phyloP scores from a whole-genome alignment of 495 filamentous ascomycete species.

The Cercophora sp. region DNA sequence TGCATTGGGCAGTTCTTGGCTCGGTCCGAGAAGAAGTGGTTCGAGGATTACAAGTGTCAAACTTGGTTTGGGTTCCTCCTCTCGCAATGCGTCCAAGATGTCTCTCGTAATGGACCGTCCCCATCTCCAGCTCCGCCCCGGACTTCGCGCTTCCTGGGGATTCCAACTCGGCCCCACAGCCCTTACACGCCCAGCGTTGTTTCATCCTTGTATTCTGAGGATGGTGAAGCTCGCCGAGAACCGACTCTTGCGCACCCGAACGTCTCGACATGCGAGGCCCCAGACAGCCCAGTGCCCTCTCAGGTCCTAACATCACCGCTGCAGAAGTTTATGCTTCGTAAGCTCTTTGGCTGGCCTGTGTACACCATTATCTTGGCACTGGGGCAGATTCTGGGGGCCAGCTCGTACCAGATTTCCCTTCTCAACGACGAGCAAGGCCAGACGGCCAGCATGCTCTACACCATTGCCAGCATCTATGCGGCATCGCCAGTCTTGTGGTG shows the following conservation, averaged over 20 bases:
- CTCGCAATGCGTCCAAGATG: background rate
- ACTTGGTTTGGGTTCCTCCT: slow-evolving; percentile 7
- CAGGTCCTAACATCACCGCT: slow-evolving; percentile 7
- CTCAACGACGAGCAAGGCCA: slow-evolving; percentile 59
- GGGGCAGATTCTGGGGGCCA: slow-evolving; percentile 62
- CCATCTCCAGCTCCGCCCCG: background rate
- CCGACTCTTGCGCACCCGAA: background rate
- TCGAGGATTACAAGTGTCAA: slow-evolving; percentile 42
- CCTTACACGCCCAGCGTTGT: slow-evolving; percentile 14
- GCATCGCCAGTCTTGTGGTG: slow-evolving; percentile 53
- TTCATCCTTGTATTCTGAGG: slow-evolving; percentile 12
- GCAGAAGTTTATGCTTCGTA: slow-evolving; percentile 16
- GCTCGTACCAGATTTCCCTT: slow-evolving; percentile 63
- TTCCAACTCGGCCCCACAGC: slow-evolving; percentile 7
- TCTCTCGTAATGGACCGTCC: slow-evolving; percentile 7
- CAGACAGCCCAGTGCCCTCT: background rate
- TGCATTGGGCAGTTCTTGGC: slow-evolving; percentile 61
- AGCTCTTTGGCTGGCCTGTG: slow-evolving; percentile 58
- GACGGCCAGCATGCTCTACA: slow-evolving; percentile 54
- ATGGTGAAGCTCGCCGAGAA: background rate
- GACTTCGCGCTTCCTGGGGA: slow-evolving; percentile 8
- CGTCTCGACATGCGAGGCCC: slow-evolving; percentile 8
- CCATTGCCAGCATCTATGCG: slow-evolving; percentile 57
- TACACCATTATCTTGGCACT: slow-evolving; percentile 65
- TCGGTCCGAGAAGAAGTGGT: slow-evolving; percentile 60